phyloP scores from a whole-genome alignment of 306 rosid species.

The Senna siamea region DNA sequence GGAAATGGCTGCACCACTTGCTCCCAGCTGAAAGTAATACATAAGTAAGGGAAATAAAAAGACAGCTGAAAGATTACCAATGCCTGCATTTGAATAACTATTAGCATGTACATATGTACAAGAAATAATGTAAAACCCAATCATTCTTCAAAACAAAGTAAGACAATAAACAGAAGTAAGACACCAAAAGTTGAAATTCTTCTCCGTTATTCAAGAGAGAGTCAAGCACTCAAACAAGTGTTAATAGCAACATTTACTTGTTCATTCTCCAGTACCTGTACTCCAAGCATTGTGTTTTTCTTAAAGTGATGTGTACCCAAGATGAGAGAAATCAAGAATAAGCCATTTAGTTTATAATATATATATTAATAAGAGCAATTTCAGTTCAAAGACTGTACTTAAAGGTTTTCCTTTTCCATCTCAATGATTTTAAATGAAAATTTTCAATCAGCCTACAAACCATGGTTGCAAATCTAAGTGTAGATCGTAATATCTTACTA shows the following conservation, averaged over 20 bases:
- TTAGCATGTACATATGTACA: conserved; percentile 34
- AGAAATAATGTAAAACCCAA: conserved; percentile 8
- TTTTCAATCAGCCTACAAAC: neutral
- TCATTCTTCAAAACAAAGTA: conserved; percentile 29
- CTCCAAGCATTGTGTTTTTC: conserved; percentile 10
- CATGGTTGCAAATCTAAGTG: neutral
- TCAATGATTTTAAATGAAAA: neutral
- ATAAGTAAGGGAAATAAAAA: conserved; percentile 80
- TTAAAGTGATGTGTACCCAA: conserved; percentile 13
- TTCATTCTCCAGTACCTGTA: conserved; percentile 28
- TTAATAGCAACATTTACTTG: neutral
- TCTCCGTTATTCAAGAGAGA: conserved; percentile 14
- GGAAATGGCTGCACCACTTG: conserved; percentile 89
- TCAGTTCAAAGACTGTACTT: conserved; percentile 1
- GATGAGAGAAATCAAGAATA: conserved; percentile 7
- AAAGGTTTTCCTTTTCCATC: conserved; percentile 10
- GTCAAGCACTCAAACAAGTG: conserved; percentile 15
- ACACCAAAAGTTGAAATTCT: conserved; percentile 11
- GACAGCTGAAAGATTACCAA: conserved; percentile 80
- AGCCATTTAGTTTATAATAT: neutral
- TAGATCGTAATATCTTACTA: neutral
- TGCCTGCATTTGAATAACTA: conserved; percentile 63
- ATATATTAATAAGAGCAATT: conserved; percentile 1
- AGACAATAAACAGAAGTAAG: conserved; percentile 23
- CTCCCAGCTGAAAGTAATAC: conserved; percentile 77